phyloP scores from a whole-genome alignment of 176 grass and related monocot species.

The Musa beccarii region DNA sequence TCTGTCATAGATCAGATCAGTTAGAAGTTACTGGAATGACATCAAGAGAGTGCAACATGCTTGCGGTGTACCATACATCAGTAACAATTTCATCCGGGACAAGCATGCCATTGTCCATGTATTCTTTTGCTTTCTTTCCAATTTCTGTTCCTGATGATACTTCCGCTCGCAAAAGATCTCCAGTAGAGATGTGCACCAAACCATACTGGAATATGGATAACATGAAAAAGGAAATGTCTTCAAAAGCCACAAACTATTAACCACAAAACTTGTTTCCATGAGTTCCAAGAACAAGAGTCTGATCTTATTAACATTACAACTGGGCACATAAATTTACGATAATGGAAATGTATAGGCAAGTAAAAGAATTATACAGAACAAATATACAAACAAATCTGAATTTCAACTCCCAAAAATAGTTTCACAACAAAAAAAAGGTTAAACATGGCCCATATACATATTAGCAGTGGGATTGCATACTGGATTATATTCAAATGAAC shows the following conservation, averaged over 20 bases:
- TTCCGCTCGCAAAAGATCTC: conserved; percentile 83
- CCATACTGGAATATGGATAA: conserved; percentile 37
- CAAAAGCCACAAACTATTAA: not conserved
- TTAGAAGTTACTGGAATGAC: conserved; percentile 7
- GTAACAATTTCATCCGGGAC: conserved; percentile 86
- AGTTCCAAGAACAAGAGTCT: too few species aligned
- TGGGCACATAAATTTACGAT: too few species aligned
- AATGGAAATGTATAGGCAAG: too few species aligned
- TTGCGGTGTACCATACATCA: conserved; percentile 52
- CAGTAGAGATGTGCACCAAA: conserved; percentile 98
- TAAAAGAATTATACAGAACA: too few species aligned
- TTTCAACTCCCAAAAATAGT: too few species aligned
- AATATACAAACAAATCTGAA: too few species aligned
- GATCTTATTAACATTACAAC: too few species aligned
- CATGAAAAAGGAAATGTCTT: not conserved
- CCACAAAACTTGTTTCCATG: not conserved
- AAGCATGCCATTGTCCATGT: conserved; percentile 82
- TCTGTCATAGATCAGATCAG: conserved; percentile 31
- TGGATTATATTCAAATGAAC: too few species aligned
- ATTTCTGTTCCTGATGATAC: conserved; percentile 73
- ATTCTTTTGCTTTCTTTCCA: conserved; percentile 84
- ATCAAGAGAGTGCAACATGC: conserved; percentile 3
- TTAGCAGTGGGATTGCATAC: too few species aligned
- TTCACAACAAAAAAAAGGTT: too few species aligned
- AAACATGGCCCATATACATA: too few species aligned